Base-by-base conservation (phyloP, 2,329 filamentous ascomycete species). In the Colletotrichum caudatum region DNA sequence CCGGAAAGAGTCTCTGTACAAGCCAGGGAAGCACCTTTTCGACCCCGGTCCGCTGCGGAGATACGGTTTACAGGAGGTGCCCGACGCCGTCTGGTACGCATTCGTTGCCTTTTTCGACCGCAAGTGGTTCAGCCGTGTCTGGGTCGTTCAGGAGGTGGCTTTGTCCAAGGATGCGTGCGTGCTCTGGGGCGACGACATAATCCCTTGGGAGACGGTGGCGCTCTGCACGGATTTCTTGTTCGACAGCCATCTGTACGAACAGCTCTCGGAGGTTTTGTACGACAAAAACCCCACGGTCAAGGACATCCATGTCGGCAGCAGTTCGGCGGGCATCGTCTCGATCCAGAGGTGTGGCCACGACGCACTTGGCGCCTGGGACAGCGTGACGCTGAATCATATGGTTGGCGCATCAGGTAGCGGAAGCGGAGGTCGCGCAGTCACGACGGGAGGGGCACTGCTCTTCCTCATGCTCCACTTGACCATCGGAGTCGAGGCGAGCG, bases 71-170 rank as follows among this genome's bases (percentile, higher is more conserved):
- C 26, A 29, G 5, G 56, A 53, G 23, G 23, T 70, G 8, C 35
- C 56, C 0, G 63, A 66, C 18, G 18, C 16, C 4, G 50, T 66
- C 29, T 70, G 73, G 73, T 37, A 68, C 48, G 71, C 73, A 1
- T 60, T 74, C 51, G 54, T 70, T 2, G 44, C 62, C 44, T 74
- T 74, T 29, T 72, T 74, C 16, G 65, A 74, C 37, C 54, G 70
- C 20, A 70, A 63, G 16, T 74, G 73, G 69, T 74, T 74, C 54
- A 64, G 57, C 54, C 59, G 73, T 12, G 72, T 73, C 3, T 74
- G 72, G 73, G 66, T 74, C 7, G 73, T 74, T 16, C 72, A 74
- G 39, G 73, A 74, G 35, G 69, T 72, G 5, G 70, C 73, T 6
- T 53, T 74, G 6, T 64, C 65, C 12, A 62, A 46, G 18, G 73